Percentiles rank a stretch among this genome's conserved stretches.
phyloP scores from a whole-genome alignment of 257 asterid genomes.

The Solanum verrucosum region DNA sequence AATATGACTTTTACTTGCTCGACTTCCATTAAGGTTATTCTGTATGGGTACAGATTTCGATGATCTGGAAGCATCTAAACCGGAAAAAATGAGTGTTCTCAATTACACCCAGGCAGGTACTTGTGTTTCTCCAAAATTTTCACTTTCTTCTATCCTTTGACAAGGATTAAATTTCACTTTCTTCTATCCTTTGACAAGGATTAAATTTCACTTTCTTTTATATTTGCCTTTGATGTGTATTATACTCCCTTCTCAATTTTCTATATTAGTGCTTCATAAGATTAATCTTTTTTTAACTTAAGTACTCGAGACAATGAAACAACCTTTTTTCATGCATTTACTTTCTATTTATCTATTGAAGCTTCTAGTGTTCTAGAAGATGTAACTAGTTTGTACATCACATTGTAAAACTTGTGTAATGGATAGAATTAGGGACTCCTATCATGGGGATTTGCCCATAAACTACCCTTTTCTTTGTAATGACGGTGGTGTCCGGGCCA shows the following conservation, averaged over 20 bases:
- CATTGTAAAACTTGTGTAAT: background rate
- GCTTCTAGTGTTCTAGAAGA: background rate
- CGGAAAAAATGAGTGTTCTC: conserved; percentile 38
- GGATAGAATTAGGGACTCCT: background rate
- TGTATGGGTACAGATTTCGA: conserved; percentile 40
- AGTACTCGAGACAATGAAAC: background rate
- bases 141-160: background rate
- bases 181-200: background rate
- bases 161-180: background rate
- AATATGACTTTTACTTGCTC: background rate
- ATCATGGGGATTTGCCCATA: background rate
- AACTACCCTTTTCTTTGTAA: background rate
- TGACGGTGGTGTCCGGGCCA: background rate
- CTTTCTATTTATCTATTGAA: background rate
- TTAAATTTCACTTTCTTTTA: background rate
- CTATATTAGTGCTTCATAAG: background rate
- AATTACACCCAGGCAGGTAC: conserved; percentile 99
- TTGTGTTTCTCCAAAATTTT: conserved; percentile 18
- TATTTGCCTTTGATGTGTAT: background rate
- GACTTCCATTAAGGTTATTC: background rate
- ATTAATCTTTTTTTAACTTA: background rate
- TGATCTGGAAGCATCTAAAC: conserved; percentile 71
- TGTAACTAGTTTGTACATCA: background rate
- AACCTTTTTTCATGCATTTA: background rate
- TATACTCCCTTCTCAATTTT: background rate